Conservation (phyloP, 139 green algal species). For the Tetradesmus lagerheimii region DNA sequence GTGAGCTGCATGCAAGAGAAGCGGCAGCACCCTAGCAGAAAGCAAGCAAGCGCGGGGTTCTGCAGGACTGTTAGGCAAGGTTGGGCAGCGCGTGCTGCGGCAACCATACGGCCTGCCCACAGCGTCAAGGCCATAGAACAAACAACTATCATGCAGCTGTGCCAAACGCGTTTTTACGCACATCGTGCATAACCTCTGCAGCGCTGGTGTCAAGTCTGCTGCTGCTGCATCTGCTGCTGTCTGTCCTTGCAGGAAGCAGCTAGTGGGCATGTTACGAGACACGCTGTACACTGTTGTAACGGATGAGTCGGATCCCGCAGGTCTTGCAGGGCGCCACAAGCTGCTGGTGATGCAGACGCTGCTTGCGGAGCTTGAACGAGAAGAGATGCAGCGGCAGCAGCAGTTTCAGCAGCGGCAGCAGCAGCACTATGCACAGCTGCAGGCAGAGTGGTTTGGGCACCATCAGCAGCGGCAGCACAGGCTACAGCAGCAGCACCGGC, state of each 20-base stretch:
- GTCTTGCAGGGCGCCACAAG: constrained; percentile 1
- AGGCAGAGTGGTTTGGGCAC: neutral
- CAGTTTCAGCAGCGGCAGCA: neutral
- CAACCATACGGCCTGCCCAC: no score
- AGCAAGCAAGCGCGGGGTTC: no score
- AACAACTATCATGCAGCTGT: neutral
- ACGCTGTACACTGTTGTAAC: neutral
- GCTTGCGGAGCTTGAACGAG: neutral
- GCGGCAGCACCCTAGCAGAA: neutral
- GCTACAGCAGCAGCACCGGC: neutral
- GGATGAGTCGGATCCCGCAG: constrained; percentile 14
- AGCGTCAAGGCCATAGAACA: no score
- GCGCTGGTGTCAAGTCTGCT: neutral
- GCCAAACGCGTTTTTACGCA: neutral
- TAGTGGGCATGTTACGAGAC: neutral
- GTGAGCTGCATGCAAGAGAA: neutral
- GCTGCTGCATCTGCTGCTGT: neutral
- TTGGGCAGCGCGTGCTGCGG: no score
- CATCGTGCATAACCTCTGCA: neutral
- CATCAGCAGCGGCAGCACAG: neutral
- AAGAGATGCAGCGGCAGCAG: neutral
- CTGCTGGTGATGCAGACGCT: neutral
- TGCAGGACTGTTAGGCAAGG: no score
- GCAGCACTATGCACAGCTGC: neutral
- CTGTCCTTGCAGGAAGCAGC: constrained; percentile 20